These are phyloP conservation scores for Podospora bellae-mahoneyi DNA, from an alignment of 495 filamentous ascomycete genomes.

Conservation along the genomic window DNA sequence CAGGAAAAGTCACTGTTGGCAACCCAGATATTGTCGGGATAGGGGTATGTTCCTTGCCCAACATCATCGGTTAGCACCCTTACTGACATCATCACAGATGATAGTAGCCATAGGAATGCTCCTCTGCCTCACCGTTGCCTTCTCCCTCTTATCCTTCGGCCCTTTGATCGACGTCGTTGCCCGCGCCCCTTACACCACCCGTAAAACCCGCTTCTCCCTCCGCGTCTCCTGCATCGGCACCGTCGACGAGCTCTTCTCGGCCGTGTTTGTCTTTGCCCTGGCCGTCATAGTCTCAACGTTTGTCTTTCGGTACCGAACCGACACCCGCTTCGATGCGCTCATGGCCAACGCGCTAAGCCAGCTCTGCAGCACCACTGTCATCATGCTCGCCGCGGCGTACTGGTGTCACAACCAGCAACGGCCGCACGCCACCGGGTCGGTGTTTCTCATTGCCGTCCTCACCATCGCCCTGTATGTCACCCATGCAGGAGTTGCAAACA, in stretches of 20 bases:
- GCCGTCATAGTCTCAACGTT: conserved; percentile 23
- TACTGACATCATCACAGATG: conserved; percentile 18
- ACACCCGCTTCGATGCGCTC: conserved; percentile 24
- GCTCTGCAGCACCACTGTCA: conserved; percentile 21
- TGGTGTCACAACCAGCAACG: conserved; percentile 21
- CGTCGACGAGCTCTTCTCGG: conserved; percentile 22
- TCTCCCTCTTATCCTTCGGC: conserved; percentile 17
- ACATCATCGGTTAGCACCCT: background rate
- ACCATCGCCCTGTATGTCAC: conserved; percentile 22
- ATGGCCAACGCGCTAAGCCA: conserved; percentile 26
- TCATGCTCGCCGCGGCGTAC: conserved; percentile 23
- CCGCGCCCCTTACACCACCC: conserved; percentile 4
- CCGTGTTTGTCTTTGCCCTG: conserved; percentile 22
- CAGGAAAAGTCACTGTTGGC: conserved; percentile 18
- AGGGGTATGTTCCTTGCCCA: conserved; percentile 12
- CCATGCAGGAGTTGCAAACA: conserved; percentile 20
- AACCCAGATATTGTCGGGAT: conserved; percentile 26
- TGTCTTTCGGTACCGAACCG: conserved; percentile 23
- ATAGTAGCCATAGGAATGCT: conserved; percentile 19
- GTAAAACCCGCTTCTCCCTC: conserved; percentile 21
- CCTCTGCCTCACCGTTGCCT: conserved; percentile 18
- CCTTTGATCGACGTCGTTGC: conserved; percentile 13
- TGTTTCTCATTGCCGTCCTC: conserved; percentile 13
- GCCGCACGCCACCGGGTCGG: conserved; percentile 13
- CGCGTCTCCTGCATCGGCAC: conserved; percentile 17